Conservation (phyloP, 805 yeast species). For the Candida manassasensis region DNA sequence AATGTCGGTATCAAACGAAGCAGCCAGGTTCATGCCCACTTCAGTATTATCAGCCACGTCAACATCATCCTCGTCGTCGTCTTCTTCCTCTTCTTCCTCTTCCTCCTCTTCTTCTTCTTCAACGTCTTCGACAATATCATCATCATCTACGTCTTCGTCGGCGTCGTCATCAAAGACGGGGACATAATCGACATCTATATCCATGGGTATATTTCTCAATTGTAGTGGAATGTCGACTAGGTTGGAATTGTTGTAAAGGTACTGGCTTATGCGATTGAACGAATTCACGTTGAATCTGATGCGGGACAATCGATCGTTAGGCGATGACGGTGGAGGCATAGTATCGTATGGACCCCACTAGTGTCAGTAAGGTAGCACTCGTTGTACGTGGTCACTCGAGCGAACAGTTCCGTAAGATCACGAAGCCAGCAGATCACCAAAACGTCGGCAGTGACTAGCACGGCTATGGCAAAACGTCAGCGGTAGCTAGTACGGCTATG, state of each 20-base stretch:
- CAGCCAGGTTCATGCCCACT: not conserved
- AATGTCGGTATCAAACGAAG: not conserved
- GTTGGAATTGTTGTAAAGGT: conserved; percentile 1
- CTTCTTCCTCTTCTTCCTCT: conserved; percentile 5
- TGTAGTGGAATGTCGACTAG: conserved; percentile 2
- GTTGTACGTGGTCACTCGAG: too few species aligned
- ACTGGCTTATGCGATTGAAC: not conserved
- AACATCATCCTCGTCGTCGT: conserved; percentile 7
- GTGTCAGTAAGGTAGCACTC: too few species aligned
- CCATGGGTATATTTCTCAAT: conserved; percentile 1
- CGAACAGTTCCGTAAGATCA: not conserved
- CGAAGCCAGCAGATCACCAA: too few species aligned
- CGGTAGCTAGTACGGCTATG: too few species aligned
- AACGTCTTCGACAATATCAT: not conserved
- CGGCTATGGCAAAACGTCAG: too few species aligned
- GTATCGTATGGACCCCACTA: too few species aligned
- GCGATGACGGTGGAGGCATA: conserved; percentile 12
- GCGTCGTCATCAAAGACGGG: conserved; percentile 5
- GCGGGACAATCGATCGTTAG: conserved; percentile 4
- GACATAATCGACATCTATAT: conserved; percentile 6
- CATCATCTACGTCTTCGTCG: conserved; percentile 1
- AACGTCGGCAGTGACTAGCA: too few species aligned
- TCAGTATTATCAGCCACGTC: conserved; percentile 6
- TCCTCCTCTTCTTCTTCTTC: conserved; percentile 5
- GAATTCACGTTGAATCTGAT: conserved; percentile 6